Base-by-base conservation (phyloP, 192 early-diverging fungal species). In the Pecoramyces ruminantium region DNA sequence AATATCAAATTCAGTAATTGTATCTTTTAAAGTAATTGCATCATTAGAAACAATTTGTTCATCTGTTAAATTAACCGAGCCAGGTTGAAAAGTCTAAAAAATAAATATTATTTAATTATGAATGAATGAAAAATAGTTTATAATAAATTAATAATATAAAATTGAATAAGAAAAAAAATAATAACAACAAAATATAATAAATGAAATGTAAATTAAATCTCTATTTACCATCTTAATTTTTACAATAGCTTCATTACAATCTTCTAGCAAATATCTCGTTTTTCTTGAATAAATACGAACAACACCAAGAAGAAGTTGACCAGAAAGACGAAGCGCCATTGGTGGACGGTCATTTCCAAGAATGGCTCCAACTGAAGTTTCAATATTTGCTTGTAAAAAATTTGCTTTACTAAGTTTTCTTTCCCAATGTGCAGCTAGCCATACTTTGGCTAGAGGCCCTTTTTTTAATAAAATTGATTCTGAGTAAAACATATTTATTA, bases 391-490 rank as follows among this genome's bases (percentile, higher is more conserved):
- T 79, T 97, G 94, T 78, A 98, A 83, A 79, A 97, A 92, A 88
- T 99, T 96, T 11, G 91, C 87, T 84, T 99, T 99, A 81, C 92
- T 93, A 34, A 99, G 87, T 89, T 99, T 99, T 84, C 93, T 89
- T 86, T 99, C 98, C 92, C 94, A 94, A 82, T 98, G 96, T 30
- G 97, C 95, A 18, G 98, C 98, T 28, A 99, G 90, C 98, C 98
- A 99, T 81, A 98, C 94, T 84, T 94, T 95, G 80, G 95, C 95
- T 78, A 99, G 88, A 77, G 96, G 92, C 9, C 96, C 96, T 86
- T 94, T 93, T 80, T 93, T 92, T 38, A 92, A 91, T 29, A 93
- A 87, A 78, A 95, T 91, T 78, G 93, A 92, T 81, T 95, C 93
- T 28, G 92, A 90, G 83, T 92, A 93, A 83, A 94, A 92, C 92